phyloP scores from a whole-genome alignment of 192 early-diverging fungal species.

The Geranomyces michiganensis region DNA sequence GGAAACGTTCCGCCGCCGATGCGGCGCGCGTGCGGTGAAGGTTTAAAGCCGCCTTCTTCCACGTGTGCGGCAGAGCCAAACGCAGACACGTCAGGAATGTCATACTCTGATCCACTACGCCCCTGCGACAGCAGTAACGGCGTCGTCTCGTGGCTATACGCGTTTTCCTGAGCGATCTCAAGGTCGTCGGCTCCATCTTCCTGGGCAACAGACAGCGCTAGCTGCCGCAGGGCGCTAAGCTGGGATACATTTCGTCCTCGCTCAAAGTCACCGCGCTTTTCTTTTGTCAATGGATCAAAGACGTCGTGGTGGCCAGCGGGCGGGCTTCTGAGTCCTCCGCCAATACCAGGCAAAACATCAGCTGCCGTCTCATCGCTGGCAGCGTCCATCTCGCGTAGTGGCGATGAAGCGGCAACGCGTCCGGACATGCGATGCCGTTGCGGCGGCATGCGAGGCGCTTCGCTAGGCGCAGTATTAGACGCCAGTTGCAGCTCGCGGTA shows the following conservation, averaged over 20 bases:
- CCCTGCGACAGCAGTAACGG: not conserved
- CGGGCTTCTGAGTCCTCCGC: not conserved
- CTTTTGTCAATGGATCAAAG: not conserved
- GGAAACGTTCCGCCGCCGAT: not conserved
- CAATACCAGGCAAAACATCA: too few species aligned
- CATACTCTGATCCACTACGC: not conserved
- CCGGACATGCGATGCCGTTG: not conserved
- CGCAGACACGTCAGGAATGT: not conserved
- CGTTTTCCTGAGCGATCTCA: conserved; percentile 1
- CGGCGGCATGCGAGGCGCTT: not conserved
- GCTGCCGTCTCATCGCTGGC: too few species aligned
- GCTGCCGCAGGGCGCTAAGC: conserved; percentile 34
- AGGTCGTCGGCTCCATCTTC: conserved; percentile 7
- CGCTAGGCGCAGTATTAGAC: not conserved
- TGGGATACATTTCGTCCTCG: conserved; percentile 18
- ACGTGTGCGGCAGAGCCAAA: conserved; percentile 1
- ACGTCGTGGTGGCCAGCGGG: not conserved
- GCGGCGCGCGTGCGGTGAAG: not conserved
- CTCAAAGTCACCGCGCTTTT: conserved; percentile 9
- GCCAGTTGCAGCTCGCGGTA: conserved; percentile 31
- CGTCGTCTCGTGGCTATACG: not conserved
- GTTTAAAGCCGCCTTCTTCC: not conserved
- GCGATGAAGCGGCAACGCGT: not conserved
- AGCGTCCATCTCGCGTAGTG: not conserved
- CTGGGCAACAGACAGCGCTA: conserved; percentile 26